Percentiles rank a stretch among this genome's conserved stretches.
phyloP scores from a whole-genome alignment of 75 land plant species.

The Chamaecyparis obtusa region DNA sequence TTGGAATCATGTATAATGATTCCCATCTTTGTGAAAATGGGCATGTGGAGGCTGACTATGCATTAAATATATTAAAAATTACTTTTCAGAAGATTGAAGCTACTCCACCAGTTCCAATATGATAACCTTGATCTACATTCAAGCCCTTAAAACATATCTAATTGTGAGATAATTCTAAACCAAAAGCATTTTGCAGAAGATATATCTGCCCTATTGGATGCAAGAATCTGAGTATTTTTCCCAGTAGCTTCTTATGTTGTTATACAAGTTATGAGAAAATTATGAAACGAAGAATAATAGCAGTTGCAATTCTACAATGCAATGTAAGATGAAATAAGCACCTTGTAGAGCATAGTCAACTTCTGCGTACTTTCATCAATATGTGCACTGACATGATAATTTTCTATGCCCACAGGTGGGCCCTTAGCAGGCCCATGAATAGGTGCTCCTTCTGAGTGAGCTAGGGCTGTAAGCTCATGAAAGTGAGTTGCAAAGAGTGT shows the following conservation, averaged over 20 bases:
- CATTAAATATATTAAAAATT: neutral
- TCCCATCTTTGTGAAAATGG: neutral
- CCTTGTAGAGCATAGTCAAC: constrained; percentile 99
- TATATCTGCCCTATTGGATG: neutral
- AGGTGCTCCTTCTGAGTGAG: constrained; percentile 32
- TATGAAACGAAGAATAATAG: neutral
- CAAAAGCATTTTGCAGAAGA: neutral
- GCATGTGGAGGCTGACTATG: neutral
- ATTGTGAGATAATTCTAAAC: neutral
- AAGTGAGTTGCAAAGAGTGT: constrained; percentile 98
- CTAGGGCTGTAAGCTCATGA: constrained; percentile 93
- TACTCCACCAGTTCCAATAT: neutral
- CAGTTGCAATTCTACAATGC: neutral
- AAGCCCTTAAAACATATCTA: neutral
- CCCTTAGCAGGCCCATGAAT: constrained; percentile 28
- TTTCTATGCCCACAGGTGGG: constrained; percentile 67
- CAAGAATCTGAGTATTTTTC: neutral
- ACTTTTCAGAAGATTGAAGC: neutral
- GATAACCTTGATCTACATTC: neutral
- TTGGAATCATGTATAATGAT: neutral
- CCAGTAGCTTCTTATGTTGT: neutral
- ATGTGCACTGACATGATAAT: constrained; percentile 97
- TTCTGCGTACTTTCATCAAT: constrained; percentile 81
- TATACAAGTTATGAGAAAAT: neutral
- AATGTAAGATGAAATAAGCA: constrained; percentile 18